Evolutionary conservation across 208 protist species (phyloP).

Genomic region (Porcisia hertigi): DNA sequence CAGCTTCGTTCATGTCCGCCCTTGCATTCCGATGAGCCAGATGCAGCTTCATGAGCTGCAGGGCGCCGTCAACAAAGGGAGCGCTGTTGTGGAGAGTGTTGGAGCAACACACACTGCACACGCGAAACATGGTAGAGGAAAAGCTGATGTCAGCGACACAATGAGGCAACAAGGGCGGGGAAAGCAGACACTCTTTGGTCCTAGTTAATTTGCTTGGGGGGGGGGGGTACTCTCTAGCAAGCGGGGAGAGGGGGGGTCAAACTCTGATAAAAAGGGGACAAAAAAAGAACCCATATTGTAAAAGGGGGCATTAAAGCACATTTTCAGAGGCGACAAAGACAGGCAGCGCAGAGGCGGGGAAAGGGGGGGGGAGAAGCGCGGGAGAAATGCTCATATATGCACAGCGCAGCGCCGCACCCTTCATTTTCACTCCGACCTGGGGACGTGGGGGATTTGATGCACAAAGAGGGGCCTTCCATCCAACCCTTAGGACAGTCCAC

Average conservation of each 20-base stretch:
- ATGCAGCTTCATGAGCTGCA: slow-evolving; percentile 86
- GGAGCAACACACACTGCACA: slow-evolving; percentile 26
- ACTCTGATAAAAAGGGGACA: background rate
- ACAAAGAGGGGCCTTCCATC: background rate
- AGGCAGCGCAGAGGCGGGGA: background rate
- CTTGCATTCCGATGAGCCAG: slow-evolving; percentile 76
- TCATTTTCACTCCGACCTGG: background rate
- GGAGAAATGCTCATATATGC: background rate
- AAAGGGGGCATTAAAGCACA: background rate
- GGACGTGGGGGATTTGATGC: background rate
- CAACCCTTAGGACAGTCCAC: background rate
- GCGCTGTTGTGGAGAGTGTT: slow-evolving; percentile 52
- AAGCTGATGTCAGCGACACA: background rate
- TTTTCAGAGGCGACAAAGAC: background rate
- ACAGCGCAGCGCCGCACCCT: background rate
- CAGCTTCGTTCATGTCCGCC: slow-evolving; percentile 54
- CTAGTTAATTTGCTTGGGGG: background rate
- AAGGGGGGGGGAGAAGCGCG: background rate
- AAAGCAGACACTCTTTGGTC: background rate
- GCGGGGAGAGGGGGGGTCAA: background rate
- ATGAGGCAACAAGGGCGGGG: background rate
- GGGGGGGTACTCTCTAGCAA: background rate
- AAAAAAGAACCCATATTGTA: background rate
- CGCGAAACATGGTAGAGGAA: slow-evolving; percentile 4
- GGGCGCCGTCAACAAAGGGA: slow-evolving; percentile 75